Percentiles rank a stretch among this genome's conserved stretches.
Evolutionary conservation across 2,329 filamentous ascomycete species (phyloP).

Genomic region (Aspergillus transmontanensis): DNA sequence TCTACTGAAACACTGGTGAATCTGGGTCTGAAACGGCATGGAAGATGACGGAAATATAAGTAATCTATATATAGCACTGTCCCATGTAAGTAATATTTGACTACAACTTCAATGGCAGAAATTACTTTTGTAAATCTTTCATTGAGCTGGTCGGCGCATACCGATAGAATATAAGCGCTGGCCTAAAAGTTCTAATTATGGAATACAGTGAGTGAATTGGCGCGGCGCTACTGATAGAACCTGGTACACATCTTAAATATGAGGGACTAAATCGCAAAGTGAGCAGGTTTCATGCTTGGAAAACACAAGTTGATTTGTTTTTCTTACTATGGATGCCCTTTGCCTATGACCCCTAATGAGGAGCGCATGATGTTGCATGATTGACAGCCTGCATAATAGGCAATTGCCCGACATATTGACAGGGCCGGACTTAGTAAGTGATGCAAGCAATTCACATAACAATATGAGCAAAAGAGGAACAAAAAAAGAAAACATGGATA

Average conservation of each 20-base stretch:
- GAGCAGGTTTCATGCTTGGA: background rate
- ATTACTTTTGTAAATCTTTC: background rate
- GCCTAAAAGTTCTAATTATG: background rate
- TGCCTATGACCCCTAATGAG: background rate
- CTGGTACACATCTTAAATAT: background rate
- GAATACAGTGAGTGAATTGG: background rate
- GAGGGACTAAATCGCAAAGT: background rate
- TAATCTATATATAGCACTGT: background rate
- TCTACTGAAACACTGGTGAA: background rate
- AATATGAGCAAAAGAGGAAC: background rate
- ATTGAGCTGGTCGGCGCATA: background rate
- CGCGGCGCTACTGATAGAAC: background rate
- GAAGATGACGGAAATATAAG: background rate
- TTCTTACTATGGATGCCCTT: background rate
- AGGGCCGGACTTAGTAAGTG: background rate
- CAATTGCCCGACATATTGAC: background rate
- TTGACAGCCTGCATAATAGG: background rate
- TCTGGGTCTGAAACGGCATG: background rate
- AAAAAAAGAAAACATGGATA: background rate
- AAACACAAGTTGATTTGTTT: background rate
- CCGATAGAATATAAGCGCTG: background rate
- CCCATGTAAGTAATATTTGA: background rate
- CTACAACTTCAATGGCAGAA: background rate
- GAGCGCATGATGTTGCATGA: background rate
- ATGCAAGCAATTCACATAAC: background rate